Base-by-base conservation (phyloP, 139 green algal species). In the Coccomyxa sp. region DNA sequence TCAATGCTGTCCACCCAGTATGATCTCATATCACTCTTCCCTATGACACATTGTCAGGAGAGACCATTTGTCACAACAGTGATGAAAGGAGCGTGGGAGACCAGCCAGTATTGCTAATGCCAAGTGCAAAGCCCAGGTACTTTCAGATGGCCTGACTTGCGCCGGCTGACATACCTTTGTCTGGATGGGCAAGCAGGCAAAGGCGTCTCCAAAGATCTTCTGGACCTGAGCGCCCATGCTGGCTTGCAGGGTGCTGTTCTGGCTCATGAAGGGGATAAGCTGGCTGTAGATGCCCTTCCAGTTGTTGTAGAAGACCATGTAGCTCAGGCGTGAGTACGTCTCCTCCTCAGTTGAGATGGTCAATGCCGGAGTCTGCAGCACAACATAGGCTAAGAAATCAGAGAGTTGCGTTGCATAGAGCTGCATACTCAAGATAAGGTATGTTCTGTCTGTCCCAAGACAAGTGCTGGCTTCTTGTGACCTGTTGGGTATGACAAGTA, bases 241-340 rank as follows among this genome's bases (percentile, higher is more conserved):
- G 50, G 50, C 5, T 18, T 64, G n/a, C n/a, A n/a, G n/a, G n/a
- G n/a, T 64, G 18, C 27, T 64, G 50, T 5, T 31, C 50, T 31
- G 50, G 18, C 27, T 18, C 50, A 22, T 22, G 50, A 64, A 64
- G 5, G 50, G 50, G 18, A 64, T 18, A 18, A 83, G 24, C 39
- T 68, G 39, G n/a, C 73, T 77, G 29, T 77, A 79, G 70, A 82
- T 82, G 31, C 81, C 81, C 75, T 82, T 85, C 81, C 81, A 82
- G 70, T 85, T 82, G 77, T 85, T 85, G 70, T 85, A 82, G 71
- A 82, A 85, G 68, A 85, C 82, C 38, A 85, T 33, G 0, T 74
- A 39, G 68, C 64, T 79, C 37, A 85, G 73, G 39, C 79, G 70
- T 36, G 27, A 70, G 77, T 31, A 79, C 31, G 81, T 82, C 74